A percentile compares a stretch with the other conserved stretches of the same genome.
phyloP scores from a whole-genome alignment of 2,329 filamentous ascomycete genomes.

The Phialocephala sp. region DNA sequence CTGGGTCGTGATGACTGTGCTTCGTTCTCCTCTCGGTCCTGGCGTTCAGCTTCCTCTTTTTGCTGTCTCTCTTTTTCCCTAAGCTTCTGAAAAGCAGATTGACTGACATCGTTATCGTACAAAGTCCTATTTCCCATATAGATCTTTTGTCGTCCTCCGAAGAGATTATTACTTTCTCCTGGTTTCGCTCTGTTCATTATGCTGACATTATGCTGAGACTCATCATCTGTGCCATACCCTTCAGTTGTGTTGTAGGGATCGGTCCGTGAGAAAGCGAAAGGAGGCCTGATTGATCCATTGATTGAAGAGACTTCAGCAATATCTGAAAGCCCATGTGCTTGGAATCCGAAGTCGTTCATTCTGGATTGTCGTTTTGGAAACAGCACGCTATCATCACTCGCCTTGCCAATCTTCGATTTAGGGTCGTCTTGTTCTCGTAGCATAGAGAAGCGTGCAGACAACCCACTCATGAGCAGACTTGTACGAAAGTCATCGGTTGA shows the following conservation, averaged over 20 bases:
- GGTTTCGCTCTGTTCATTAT: conserved; percentile 87
- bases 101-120: conserved; percentile 85
- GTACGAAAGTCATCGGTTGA: conserved; percentile 90
- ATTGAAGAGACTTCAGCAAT: conserved; percentile 92
- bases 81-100: conserved; percentile 84
- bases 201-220: conserved; percentile 64
- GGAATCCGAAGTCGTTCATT: conserved; percentile 67
- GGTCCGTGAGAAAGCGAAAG: conserved; percentile 63
- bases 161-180: conserved; percentile 88
- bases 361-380: conserved; percentile 79
- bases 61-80: conserved; percentile 51
- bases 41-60: conserved; percentile 45
- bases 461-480: conserved; percentile 91
- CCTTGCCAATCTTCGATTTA: conserved; percentile 86
- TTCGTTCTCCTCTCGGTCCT: conserved; percentile 45
- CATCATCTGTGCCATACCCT: conserved; percentile 68
- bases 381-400: conserved; percentile 92
- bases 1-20: conserved; percentile 52
- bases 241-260: conserved; percentile 69
- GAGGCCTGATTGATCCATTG: conserved; percentile 63
- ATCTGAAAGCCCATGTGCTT: conserved; percentile 66
- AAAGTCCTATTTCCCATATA: conserved; percentile 76
- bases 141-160: conserved; percentile 94
- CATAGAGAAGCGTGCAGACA: conserved; percentile 97
- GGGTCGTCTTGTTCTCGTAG: conserved; percentile 93